Conservation (phyloP, 2,329 filamentous ascomycete genomes). For the Rhynchosporium secalis region DNA sequence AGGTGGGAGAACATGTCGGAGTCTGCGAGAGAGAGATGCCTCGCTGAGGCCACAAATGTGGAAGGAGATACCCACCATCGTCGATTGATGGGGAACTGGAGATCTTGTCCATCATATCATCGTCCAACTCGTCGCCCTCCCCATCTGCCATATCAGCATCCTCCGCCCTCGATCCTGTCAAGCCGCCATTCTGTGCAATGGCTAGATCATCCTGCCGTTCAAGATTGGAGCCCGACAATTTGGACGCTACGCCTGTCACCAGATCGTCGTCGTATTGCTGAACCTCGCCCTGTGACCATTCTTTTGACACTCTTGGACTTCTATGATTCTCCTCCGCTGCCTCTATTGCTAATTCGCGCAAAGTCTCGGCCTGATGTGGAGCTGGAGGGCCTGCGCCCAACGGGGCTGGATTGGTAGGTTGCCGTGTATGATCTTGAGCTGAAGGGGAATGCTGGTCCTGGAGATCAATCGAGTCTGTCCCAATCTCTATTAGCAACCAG, state of each 20-base stretch:
- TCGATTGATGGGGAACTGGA: conserved; percentile 98
- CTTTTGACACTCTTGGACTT: conserved; percentile 61
- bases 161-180: conserved; percentile 48
- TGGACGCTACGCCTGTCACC: conserved; percentile 44
- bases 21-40: conserved; percentile 33
- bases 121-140: conserved; percentile 70
- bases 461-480: conserved; percentile 86
- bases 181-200: conserved; percentile 61
- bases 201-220: conserved; percentile 59
- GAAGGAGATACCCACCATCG: conserved; percentile 78
- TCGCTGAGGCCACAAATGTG: conserved; percentile 36
- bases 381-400: conserved; percentile 52
- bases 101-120: conserved; percentile 98
- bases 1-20: conserved; percentile 24
- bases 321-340: conserved; percentile 68
- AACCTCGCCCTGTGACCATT: conserved; percentile 44
- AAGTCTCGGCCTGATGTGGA: conserved; percentile 81
- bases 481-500: conserved; percentile 33
- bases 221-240: conserved; percentile 41
- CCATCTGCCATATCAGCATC: conserved; percentile 67
- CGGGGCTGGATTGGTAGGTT: conserved; percentile 51
- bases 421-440: conserved; percentile 74
- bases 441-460: conserved; percentile 82
- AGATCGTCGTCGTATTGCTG: conserved; percentile 44
- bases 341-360: conserved; percentile 79